A percentile compares a stretch with the other conserved stretches of the same genome.
Conservation (phyloP, 441 rosid genomes). For the Theobroma grandiflorum region DNA sequence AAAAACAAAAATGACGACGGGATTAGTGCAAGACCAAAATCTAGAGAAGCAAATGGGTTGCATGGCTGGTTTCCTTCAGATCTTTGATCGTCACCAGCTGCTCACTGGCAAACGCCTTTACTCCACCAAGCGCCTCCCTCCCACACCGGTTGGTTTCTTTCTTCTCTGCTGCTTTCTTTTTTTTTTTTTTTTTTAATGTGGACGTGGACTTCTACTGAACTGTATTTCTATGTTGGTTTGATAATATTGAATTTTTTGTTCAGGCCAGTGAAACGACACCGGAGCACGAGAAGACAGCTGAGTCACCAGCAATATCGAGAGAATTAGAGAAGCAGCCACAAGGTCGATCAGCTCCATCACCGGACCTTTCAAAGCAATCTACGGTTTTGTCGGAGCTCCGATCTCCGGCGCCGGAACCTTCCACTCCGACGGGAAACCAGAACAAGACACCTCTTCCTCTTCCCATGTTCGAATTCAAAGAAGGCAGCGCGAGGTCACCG, state of each 20-base stretch:
- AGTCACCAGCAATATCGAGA: slow-evolving; percentile 43
- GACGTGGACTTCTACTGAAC: slow-evolving; percentile 5
- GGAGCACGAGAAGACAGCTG: slow-evolving; percentile 41
- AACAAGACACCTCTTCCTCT: slow-evolving; percentile 55
- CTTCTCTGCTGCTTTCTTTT: background rate
- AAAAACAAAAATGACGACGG: slow-evolving; percentile 40
- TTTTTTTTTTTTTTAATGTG: background rate
- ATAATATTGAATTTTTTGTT: background rate
- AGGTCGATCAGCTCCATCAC: slow-evolving; percentile 52
- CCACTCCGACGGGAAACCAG: slow-evolving; percentile 30
- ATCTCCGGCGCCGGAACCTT: slow-evolving; percentile 47
- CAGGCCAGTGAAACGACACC: slow-evolving; percentile 52
- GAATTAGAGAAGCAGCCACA: slow-evolving; percentile 47
- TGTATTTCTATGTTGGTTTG: background rate
- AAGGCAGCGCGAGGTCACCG: slow-evolving; percentile 61
- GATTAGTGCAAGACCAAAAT: slow-evolving; percentile 55
- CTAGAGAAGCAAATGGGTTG: slow-evolving; percentile 84
- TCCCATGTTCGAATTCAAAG: slow-evolving; percentile 58
- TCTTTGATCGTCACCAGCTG: slow-evolving; percentile 84
- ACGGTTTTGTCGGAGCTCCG: slow-evolving; percentile 39
- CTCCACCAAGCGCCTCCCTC: slow-evolving; percentile 70
- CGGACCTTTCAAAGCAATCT: slow-evolving; percentile 48
- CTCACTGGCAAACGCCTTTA: slow-evolving; percentile 66
- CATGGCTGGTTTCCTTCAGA: slow-evolving; percentile 95
- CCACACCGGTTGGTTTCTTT: slow-evolving; percentile 41